Evolutionary conservation across 2,329 filamentous ascomycete genomes (phyloP).

Genomic region (Venturia pyrina): DNA sequence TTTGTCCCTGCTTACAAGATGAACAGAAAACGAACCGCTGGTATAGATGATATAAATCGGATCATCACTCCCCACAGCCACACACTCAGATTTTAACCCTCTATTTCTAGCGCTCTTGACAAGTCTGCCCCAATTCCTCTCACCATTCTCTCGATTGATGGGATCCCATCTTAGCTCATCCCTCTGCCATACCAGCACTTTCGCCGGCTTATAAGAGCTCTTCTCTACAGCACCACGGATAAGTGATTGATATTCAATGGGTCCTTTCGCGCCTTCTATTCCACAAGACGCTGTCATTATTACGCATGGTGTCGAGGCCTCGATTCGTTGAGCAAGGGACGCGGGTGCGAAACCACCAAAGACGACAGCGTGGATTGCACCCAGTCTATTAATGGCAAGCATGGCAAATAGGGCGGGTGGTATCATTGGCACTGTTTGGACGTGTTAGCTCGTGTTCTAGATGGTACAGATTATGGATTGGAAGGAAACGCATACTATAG

Average conservation of each 20-base stretch:
- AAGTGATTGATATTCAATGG: constrained; percentile 66
- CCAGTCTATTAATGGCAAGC: constrained; percentile 69
- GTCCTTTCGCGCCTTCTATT: constrained; percentile 75
- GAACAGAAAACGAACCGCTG: constrained; percentile 37
- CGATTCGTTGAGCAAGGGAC: constrained; percentile 79
- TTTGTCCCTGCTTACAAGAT: neutral
- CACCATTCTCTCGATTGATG: constrained; percentile 54
- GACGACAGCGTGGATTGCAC: constrained; percentile 82
- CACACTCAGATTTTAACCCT: constrained; percentile 59
- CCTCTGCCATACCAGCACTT: constrained; percentile 75
- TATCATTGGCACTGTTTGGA: constrained; percentile 81
- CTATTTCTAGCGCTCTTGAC: constrained; percentile 60
- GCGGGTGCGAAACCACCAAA: constrained; percentile 83
- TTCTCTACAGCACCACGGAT: constrained; percentile 62
- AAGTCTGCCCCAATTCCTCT: constrained; percentile 71
- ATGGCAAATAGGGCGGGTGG: constrained; percentile 80
- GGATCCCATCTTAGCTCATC: constrained; percentile 65
- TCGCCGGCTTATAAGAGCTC: constrained; percentile 60
- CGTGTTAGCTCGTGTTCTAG: neutral
- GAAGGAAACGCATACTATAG: constrained; percentile 56
- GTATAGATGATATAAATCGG: constrained; percentile 88
- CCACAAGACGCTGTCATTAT: constrained; percentile 87
- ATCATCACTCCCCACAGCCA: constrained; percentile 69
- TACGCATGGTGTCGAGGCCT: constrained; percentile 63
- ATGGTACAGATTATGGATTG: neutral